Conservation (phyloP, 2,329 filamentous ascomycete species). For the Pseudocercospora cruenta region DNA sequence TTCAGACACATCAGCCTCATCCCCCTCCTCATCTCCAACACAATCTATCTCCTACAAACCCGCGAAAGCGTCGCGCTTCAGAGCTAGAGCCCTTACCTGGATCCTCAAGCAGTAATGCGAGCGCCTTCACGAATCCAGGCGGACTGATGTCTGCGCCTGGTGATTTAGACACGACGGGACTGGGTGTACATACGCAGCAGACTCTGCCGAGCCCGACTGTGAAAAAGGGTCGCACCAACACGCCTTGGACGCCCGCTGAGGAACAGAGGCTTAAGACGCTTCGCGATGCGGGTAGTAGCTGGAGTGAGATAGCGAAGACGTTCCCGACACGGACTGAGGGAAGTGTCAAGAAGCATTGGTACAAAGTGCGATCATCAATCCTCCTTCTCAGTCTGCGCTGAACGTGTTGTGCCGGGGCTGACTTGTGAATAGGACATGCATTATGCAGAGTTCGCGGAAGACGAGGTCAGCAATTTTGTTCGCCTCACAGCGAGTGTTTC, state of each 20-base stretch:
- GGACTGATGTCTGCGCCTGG: constrained; percentile 31
- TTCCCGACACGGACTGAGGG: constrained; percentile 94
- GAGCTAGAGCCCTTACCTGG: constrained; percentile 37
- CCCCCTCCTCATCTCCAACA: constrained; percentile 41
- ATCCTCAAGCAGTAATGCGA: constrained; percentile 36
- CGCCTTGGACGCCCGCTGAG: constrained; percentile 94
- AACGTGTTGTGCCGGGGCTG: constrained; percentile 3
- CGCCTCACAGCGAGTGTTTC: constrained; percentile 40
- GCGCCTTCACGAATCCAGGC: constrained; percentile 33
- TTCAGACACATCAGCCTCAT: constrained; percentile 39
- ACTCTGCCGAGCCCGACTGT: constrained; percentile 55
- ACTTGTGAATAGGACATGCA: constrained; percentile 82
- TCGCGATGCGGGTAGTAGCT: constrained; percentile 89
- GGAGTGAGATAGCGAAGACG: constrained; percentile 98
- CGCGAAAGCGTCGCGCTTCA: constrained; percentile 43
- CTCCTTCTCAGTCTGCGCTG: neutral
- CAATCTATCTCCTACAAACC: constrained; percentile 36
- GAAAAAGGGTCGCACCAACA: constrained; percentile 98
- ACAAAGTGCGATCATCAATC: constrained; percentile 67
- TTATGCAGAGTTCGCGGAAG: constrained; percentile 96
- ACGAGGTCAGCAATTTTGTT: constrained; percentile 71
- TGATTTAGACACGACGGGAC: constrained; percentile 22
- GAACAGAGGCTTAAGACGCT: constrained; percentile 91
- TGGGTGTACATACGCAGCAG: constrained; percentile 40
- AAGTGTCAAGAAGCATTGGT: constrained; percentile 99